phyloP scores from a whole-genome alignment of 2,329 filamentous ascomycete genomes.

The Zasmidium cellare region DNA sequence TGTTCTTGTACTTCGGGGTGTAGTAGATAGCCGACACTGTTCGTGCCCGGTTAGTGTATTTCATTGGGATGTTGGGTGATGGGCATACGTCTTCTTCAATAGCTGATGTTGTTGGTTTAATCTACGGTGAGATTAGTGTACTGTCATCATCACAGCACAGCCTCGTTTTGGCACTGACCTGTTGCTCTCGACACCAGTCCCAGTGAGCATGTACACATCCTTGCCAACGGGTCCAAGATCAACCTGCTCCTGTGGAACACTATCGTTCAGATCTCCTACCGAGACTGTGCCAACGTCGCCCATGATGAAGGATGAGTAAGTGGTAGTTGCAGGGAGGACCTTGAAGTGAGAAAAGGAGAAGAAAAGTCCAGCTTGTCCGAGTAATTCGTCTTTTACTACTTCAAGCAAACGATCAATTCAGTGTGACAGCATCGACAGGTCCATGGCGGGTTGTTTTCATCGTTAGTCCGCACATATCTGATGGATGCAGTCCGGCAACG shows the following conservation, averaged over 20 bases:
- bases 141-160: neutral
- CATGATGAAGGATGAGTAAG: neutral
- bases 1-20: conserved; percentile 1
- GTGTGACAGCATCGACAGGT: too few species aligned
- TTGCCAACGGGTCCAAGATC: conserved; percentile 1
- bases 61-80: neutral
- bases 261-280: neutral
- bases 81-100: neutral
- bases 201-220: conserved; percentile 1
- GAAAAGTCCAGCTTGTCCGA: too few species aligned
- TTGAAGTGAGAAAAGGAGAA: too few species aligned
- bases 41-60: neutral
- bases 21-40: conserved; percentile 3
- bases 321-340: too few species aligned
- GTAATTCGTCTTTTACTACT: too few species aligned
- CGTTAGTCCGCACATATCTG: too few species aligned
- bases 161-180: neutral
- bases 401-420: too few species aligned
- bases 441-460: too few species aligned
- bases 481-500: neutral
- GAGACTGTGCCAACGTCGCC: neutral
- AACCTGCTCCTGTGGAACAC: neutral
- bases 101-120: conserved; percentile 5
- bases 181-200: neutral
- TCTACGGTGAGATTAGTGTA: neutral